Evolutionary conservation across 306 rosid genomes (phyloP).

Genomic region (Trifolium fragiferum): DNA sequence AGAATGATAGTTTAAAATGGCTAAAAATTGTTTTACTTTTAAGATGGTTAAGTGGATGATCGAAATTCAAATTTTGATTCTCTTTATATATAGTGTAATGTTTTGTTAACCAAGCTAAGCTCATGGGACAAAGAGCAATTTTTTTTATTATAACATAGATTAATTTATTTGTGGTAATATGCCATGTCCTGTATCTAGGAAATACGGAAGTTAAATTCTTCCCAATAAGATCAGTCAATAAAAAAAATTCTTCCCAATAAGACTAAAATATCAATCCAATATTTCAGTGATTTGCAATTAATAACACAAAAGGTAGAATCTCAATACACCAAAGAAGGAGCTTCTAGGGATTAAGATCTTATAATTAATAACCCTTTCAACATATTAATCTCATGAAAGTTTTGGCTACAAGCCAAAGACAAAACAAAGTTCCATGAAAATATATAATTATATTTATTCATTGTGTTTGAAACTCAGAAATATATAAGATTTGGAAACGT

Average conservation of each 20-base stretch:
- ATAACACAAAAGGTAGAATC: constrained; percentile 56
- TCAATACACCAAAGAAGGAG: constrained; percentile 56
- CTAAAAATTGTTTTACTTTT: too few relatives aligned
- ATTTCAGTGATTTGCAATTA: neutral
- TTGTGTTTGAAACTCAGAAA: constrained; percentile 58
- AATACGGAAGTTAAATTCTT: neutral
- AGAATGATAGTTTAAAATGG: too few relatives aligned
- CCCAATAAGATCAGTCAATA: neutral
- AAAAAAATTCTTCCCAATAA: neutral
- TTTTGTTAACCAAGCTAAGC: too few relatives aligned
- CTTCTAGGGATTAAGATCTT: constrained; percentile 58
- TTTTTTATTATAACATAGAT: too few relatives aligned
- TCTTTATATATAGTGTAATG: too few relatives aligned
- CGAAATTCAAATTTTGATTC: too few relatives aligned
- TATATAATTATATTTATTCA: constrained; percentile 22
- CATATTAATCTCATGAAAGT: constrained; percentile 53
- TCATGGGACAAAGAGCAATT: too few relatives aligned
- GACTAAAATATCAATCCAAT: neutral
- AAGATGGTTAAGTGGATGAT: too few relatives aligned
- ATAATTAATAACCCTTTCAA: constrained; percentile 46
- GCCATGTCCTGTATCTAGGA: too few relatives aligned
- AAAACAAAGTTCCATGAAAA: constrained; percentile 56
- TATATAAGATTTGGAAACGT: constrained; percentile 57
- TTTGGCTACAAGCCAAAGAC: constrained; percentile 55
- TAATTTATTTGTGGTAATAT: too few relatives aligned